A percentile compares a stretch with the other conserved stretches of the same genome.
These are phyloP conservation scores for Pharnaceum exiguum DNA, from an alignment of 148 eudicot species.

Conservation along the genomic window DNA sequence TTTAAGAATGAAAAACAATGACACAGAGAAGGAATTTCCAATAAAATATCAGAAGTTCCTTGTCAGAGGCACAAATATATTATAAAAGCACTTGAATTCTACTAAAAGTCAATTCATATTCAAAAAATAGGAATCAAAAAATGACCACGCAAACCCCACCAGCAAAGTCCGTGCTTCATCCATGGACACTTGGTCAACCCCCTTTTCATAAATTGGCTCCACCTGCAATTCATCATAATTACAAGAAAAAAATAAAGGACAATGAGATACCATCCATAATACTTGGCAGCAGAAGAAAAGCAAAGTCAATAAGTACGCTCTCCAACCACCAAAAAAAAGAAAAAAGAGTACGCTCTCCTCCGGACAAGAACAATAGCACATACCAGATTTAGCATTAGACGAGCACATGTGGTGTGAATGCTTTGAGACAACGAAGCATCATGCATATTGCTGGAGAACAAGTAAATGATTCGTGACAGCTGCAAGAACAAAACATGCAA, in stretches of 20 bases:
- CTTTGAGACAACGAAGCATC: slow-evolving; percentile 90
- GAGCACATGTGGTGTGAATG: slow-evolving; percentile 98
- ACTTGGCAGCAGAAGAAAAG: not conserved
- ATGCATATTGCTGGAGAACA: slow-evolving; percentile 98
- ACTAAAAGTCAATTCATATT: not conserved
- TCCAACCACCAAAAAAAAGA: slow-evolving; percentile 8
- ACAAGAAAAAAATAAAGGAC: not conserved
- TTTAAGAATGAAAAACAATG: not conserved
- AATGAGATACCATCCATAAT: not conserved
- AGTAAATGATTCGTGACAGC: slow-evolving; percentile 88
- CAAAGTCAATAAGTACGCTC: slow-evolving; percentile 4
- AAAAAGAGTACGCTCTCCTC: not conserved
- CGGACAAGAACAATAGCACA: not conserved
- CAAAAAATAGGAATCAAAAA: not conserved
- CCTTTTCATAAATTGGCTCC: slow-evolving; percentile 97
- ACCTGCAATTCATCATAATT: slow-evolving; percentile 43
- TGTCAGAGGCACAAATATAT: too few relatives aligned
- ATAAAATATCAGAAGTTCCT: too few relatives aligned
- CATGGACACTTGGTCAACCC: slow-evolving; percentile 81
- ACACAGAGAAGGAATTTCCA: not conserved
- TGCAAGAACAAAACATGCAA: slow-evolving; percentile 34
- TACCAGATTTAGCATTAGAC: slow-evolving; percentile 96
- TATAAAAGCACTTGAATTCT: too few relatives aligned
- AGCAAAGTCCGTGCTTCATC: slow-evolving; percentile 88
- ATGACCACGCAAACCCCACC: slow-evolving; percentile 32